Conservation (phyloP, 2,329 filamentous ascomycete species). For the Graphilbum fragrans region DNA sequence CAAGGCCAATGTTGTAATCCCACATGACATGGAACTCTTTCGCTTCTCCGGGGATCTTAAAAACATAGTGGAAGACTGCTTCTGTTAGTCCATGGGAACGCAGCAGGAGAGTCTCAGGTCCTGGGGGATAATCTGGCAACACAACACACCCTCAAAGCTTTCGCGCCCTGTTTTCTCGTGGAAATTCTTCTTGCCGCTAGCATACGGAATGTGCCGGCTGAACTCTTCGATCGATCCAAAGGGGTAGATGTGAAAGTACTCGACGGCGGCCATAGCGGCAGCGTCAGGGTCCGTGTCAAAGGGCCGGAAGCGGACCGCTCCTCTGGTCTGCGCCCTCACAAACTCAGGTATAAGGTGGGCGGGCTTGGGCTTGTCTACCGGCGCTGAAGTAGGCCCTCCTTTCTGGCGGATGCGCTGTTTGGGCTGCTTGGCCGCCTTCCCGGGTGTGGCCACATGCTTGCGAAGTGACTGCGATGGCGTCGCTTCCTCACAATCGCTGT, state of each 20-base stretch:
- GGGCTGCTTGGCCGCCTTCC: background rate
- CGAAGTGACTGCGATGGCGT: background rate
- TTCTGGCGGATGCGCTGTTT: background rate
- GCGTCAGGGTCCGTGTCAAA: slow-evolving; percentile 51
- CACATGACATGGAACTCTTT: slow-evolving; percentile 70
- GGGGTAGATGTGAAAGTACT: slow-evolving; percentile 53
- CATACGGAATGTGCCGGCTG: slow-evolving; percentile 77
- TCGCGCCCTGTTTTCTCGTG: slow-evolving; percentile 76
- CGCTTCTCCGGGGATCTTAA: slow-evolving; percentile 55
- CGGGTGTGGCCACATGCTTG: no score
- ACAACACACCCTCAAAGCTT: slow-evolving; percentile 65
- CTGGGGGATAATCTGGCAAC: background rate
- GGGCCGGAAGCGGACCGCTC: slow-evolving; percentile 60
- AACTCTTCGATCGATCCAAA: slow-evolving; percentile 48
- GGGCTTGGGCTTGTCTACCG: background rate
- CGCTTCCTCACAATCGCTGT: slow-evolving; percentile 4
- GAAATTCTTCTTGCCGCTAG: slow-evolving; percentile 87
- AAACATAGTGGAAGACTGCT: slow-evolving; percentile 74
- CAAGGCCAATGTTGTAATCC: slow-evolving; percentile 92
- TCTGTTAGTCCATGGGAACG: slow-evolving; percentile 3
- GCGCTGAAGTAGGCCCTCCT: background rate
- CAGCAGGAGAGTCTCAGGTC: no score
- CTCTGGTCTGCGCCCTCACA: slow-evolving; percentile 31
- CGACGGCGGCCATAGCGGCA: slow-evolving; percentile 43
- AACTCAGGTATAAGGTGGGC: slow-evolving; percentile 5